phyloP scores from a whole-genome alignment of 108 stramenopile species.

The Skeletonema menzelii region DNA sequence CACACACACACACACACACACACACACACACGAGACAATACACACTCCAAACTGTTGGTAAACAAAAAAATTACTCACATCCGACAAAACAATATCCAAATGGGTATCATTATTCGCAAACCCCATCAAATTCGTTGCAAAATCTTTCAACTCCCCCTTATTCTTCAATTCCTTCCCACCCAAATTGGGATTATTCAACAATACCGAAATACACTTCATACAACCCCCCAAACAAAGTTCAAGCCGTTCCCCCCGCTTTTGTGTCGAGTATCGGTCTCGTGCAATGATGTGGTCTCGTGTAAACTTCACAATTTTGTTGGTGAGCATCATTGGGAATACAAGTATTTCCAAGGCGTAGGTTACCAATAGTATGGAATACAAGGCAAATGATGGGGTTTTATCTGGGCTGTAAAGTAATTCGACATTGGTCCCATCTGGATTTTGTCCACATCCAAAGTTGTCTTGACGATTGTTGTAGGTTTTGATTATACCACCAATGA shows the following conservation, averaged over 20 bases:
- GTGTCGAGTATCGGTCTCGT: conserved; percentile 13
- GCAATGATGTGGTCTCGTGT: conserved; percentile 1
- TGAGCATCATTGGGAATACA: conserved; percentile 25
- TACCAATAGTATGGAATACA: conserved; percentile 28
- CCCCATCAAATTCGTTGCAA: conserved; percentile 46
- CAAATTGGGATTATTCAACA: conserved; percentile 8
- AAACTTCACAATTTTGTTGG: conserved; percentile 14
- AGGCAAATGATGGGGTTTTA: not conserved
- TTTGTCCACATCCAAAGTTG: conserved; percentile 36
- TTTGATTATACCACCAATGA: conserved; percentile 1
- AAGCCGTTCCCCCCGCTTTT: conserved; percentile 24
- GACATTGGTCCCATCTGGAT: not conserved
- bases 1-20: no score
- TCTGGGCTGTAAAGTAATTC: not conserved
- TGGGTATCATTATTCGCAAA: conserved; percentile 46
- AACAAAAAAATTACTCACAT: not conserved
- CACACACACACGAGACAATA: not conserved
- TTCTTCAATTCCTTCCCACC: conserved; percentile 43
- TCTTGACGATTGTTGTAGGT: not conserved
- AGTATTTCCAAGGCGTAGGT: conserved; percentile 38
- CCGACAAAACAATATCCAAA: conserved; percentile 33
- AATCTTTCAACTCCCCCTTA: conserved; percentile 44
- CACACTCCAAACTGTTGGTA: not conserved
- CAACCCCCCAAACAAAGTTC: conserved; percentile 25
- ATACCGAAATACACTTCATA: conserved; percentile 24